phyloP scores from a whole-genome alignment of 345 rosid genomes.

The Isatis tinctoria region DNA sequence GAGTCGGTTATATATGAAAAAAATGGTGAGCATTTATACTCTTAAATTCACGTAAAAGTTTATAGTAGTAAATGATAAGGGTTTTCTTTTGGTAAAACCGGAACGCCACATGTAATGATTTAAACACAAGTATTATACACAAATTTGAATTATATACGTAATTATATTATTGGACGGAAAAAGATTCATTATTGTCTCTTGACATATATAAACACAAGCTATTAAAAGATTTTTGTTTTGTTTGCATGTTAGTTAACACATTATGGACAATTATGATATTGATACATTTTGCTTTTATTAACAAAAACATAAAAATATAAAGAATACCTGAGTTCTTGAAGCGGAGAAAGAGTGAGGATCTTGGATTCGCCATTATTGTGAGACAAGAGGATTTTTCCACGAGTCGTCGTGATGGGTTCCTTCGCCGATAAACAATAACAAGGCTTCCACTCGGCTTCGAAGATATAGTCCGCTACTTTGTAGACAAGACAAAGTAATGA shows the following conservation, averaged over 20 bases:
- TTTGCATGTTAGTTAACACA: not conserved
- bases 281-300: not conserved
- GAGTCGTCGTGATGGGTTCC: conserved; percentile 51
- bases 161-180: not conserved
- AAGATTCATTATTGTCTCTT: not conserved
- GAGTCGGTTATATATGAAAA: not conserved
- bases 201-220: not conserved
- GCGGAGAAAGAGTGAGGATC: conserved; percentile 28
- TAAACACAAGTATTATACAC: not conserved
- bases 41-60: not conserved
- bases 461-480: conserved; percentile 67
- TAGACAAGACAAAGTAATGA: conserved; percentile 55
- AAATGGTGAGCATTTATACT: not conserved
- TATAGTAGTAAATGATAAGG: not conserved
- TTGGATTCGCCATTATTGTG: conserved; percentile 33
- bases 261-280: not conserved
- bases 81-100: not conserved
- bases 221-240: not conserved
- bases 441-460: conserved; percentile 86
- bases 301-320: not conserved
- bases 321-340: conserved; percentile 28
- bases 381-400: conserved; percentile 35
- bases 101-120: not conserved
- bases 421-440: conserved; percentile 72
- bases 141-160: not conserved